Conservation (phyloP, 306 rosid species). For the Sphenostylis stenocarpa region DNA sequence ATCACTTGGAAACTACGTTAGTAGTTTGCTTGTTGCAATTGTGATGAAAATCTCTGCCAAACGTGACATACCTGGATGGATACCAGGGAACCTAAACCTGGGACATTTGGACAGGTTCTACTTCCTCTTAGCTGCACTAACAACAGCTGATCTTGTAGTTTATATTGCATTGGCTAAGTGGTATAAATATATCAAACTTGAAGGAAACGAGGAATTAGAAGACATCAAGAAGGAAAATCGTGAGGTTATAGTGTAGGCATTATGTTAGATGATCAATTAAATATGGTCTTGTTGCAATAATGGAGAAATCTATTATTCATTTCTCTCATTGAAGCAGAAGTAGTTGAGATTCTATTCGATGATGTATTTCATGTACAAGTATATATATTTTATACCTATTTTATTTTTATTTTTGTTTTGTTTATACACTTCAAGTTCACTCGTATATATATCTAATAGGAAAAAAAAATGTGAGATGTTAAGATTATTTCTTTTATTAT, state of each 20-base stretch:
- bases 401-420: not conserved
- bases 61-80: constrained; percentile 69
- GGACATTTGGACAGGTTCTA: not conserved
- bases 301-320: not conserved
- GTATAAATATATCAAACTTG: not conserved
- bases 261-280: not conserved
- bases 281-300: not conserved
- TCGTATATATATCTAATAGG: no score
- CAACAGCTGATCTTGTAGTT: not conserved
- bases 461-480: no score
- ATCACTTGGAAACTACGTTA: constrained; percentile 76
- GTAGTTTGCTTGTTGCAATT: constrained; percentile 64
- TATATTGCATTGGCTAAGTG: constrained; percentile 3
- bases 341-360: not conserved
- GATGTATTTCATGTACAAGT: not conserved
- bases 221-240: not conserved
- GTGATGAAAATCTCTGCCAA: constrained; percentile 65
- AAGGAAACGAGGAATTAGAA: not conserved
- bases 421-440: not conserved
- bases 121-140: constrained; percentile 1
- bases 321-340: not conserved
- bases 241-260: not conserved
- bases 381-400: not conserved
- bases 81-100: constrained; percentile 57
- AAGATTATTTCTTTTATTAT: no score